Conservation (phyloP, 441 rosid species). For the Viola pubescens region DNA sequence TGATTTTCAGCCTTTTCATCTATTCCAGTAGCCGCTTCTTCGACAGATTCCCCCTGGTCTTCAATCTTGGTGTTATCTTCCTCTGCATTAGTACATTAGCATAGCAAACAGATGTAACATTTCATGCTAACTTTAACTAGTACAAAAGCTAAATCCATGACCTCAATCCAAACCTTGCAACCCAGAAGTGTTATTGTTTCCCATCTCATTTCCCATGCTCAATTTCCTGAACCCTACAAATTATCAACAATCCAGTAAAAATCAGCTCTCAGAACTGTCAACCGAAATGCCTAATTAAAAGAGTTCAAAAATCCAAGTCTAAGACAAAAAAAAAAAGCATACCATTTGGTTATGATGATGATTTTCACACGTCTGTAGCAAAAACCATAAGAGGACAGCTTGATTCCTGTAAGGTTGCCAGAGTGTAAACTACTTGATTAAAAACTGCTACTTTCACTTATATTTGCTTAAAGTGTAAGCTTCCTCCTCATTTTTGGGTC, state of each 20-base stretch:
- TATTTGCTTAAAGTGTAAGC: conserved; percentile 42
- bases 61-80: conserved; percentile 15
- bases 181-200: conserved; percentile 64
- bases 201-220: conserved; percentile 72
- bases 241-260: conserved; percentile 27
- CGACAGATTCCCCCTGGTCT: conserved; percentile 17
- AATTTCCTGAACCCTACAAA: conserved; percentile 31
- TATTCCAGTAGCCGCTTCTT: conserved; percentile 18
- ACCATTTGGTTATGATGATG: conserved; percentile 35
- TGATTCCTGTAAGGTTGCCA: conserved; percentile 27
- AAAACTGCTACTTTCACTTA: conserved; percentile 16
- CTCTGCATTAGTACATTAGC: conserved; percentile 21
- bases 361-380: conserved; percentile 30
- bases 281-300: conserved; percentile 12
- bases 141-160: background rate
- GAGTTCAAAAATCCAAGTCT: conserved; percentile 6
- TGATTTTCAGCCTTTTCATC: conserved; percentile 18
- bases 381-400: conserved; percentile 20
- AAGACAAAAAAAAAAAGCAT: conserved; percentile 9
- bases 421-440: conserved; percentile 26
- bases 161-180: conserved; percentile 31
- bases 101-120: background rate
- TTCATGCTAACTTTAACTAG: conserved; percentile 1
- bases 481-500: conserved; percentile 14
- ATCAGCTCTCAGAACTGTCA: conserved; percentile 13